Percentiles rank a stretch among this genome's conserved stretches.
Conservation (phyloP, 495 filamentous ascomycete genomes). For the Aspergillus bridgeri region DNA sequence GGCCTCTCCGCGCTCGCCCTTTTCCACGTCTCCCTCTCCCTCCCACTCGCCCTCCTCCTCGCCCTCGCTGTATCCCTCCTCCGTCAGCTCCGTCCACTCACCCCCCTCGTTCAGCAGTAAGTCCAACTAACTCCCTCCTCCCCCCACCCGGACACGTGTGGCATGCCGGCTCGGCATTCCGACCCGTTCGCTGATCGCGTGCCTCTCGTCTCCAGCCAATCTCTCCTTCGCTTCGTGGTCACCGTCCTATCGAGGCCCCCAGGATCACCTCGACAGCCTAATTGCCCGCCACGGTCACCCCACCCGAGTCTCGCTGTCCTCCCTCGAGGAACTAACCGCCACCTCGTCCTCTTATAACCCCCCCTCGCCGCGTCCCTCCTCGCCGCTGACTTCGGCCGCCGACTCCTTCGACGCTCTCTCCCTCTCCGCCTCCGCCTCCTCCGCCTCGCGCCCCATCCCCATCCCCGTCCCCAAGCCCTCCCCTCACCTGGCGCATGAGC, state of each 20-base stretch:
- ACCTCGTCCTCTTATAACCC: conserved; percentile 61
- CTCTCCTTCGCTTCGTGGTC: conserved; percentile 46
- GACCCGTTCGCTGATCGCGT: conserved; percentile 52
- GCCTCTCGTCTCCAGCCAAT: conserved; percentile 59
- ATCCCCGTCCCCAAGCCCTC: conserved; percentile 40
- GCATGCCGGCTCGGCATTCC: conserved; percentile 39
- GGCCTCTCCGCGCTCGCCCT: conserved; percentile 15
- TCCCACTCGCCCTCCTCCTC: conserved; percentile 29
- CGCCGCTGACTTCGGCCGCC: conserved; percentile 16
- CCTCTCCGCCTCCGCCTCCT: conserved; percentile 31
- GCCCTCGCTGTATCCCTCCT: conserved; percentile 39
- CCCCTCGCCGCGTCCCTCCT: conserved; percentile 28
- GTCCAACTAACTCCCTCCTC: conserved; percentile 10
- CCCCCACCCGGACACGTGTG: conserved; percentile 29
- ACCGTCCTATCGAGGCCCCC: conserved; percentile 53
- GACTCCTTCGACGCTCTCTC: conserved; percentile 28
- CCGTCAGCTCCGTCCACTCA: conserved; percentile 24
- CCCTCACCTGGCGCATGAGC: conserved; percentile 21
- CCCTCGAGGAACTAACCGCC: conserved; percentile 68
- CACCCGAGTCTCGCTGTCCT: conserved; percentile 65
- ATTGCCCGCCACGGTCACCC: conserved; percentile 45
- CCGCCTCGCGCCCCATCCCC: too few relatives aligned
- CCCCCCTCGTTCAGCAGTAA: conserved; percentile 22
- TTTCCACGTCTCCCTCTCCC: conserved; percentile 26
- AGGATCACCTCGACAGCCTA: conserved; percentile 69